A percentile compares a stretch with the other conserved stretches of the same genome.
Evolutionary conservation across 1,284 basidiomycete species (phyloP).

Genomic region (Boletus smithii): DNA sequence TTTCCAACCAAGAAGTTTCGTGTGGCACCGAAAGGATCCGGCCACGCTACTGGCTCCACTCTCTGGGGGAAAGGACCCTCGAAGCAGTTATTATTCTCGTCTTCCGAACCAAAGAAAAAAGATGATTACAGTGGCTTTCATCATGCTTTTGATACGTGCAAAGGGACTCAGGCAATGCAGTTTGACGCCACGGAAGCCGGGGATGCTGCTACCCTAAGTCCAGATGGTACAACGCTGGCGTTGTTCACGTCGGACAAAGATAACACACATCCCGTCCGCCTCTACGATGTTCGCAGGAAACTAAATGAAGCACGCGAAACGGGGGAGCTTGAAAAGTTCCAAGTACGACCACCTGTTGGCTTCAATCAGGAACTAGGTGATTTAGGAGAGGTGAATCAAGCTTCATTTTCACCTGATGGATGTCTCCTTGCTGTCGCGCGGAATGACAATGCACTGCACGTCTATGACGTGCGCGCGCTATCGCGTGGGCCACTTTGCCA

Average conservation of each 20-base stretch:
- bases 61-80: constrained; percentile 51
- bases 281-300: constrained; percentile 51
- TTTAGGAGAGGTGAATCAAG: constrained; percentile 47
- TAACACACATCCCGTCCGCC: constrained; percentile 40
- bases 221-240: constrained; percentile 44
- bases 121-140: constrained; percentile 43
- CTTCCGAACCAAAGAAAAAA: constrained; percentile 46
- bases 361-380: constrained; percentile 29
- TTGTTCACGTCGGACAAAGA: constrained; percentile 44
- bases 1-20: constrained; percentile 9
- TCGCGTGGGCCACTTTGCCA: constrained; percentile 42
- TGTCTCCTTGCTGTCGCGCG: constrained; percentile 57
- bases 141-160: constrained; percentile 45
- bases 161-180: constrained; percentile 26
- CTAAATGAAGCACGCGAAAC: constrained; percentile 27
- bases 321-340: constrained; percentile 30
- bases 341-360: constrained; percentile 1
- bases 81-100: constrained; percentile 49
- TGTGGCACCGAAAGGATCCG: constrained; percentile 20
- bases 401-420: constrained; percentile 58
- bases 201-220: constrained; percentile 47
- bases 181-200: constrained; percentile 51
- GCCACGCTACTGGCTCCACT: constrained; percentile 45
- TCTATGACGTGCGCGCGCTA: constrained; percentile 62
- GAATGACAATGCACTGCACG: constrained; percentile 54